Evolutionary conservation across 495 filamentous ascomycete genomes (phyloP).

Genomic region (Delitschia confertaspora): DNA sequence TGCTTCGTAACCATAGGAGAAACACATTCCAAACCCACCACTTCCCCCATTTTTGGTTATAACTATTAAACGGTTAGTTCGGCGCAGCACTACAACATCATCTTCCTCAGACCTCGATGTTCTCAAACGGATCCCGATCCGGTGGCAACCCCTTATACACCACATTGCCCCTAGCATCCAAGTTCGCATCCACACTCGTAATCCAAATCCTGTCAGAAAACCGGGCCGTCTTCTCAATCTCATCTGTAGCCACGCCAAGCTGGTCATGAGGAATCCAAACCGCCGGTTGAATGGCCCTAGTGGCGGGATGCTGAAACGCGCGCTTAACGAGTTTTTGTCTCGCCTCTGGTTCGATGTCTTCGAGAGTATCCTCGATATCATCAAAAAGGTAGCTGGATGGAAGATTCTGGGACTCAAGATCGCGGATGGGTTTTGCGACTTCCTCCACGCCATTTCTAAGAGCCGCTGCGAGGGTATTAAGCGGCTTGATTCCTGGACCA

Average conservation of each 20-base stretch:
- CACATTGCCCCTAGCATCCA: constrained; percentile 77
- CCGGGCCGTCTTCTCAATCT: constrained; percentile 65
- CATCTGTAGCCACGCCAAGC: constrained; percentile 83
- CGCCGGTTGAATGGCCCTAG: constrained; percentile 75
- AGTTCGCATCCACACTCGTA: constrained; percentile 79
- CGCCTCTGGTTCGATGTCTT: constrained; percentile 87
- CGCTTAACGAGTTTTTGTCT: constrained; percentile 77
- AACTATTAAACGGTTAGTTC: no score
- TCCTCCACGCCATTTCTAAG: constrained; percentile 14
- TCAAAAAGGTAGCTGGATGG: constrained; percentile 76
- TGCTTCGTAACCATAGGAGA: no score
- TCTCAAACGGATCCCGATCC: constrained; percentile 48
- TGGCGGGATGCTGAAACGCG: constrained; percentile 84
- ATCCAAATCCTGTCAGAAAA: constrained; percentile 85
- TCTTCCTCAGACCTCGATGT: constrained; percentile 22
- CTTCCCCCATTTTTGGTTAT: no score
- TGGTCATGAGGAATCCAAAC: constrained; percentile 95
- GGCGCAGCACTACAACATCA: no score
- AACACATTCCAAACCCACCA: no score
- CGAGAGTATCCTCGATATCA: constrained; percentile 81
- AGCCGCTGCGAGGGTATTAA: constrained; percentile 12
- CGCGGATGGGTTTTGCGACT: constrained; percentile 28
- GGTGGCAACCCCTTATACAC: constrained; percentile 82
- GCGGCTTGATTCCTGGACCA: constrained; percentile 22
- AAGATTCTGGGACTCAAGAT: constrained; percentile 60